Conservation (phyloP, 768 basidiomycete genomes). For the Royoungia palumana region DNA sequence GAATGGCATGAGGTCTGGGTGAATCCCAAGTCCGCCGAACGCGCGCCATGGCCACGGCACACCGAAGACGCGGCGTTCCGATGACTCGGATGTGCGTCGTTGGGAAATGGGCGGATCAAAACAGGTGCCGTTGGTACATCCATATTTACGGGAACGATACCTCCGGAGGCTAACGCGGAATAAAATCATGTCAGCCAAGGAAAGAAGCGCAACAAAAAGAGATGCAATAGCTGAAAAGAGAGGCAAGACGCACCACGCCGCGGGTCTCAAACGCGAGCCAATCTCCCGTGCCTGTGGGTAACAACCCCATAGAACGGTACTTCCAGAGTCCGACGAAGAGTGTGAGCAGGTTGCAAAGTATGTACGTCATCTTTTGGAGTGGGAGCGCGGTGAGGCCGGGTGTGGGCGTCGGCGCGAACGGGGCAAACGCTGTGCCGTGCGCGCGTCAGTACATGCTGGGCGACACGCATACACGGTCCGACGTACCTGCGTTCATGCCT, state of each 20-base stretch:
- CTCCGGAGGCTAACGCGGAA: conserved; percentile 39
- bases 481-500: conserved; percentile 69
- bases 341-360: conserved; percentile 73
- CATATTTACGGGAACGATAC: conserved; percentile 35
- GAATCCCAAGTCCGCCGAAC: conserved; percentile 2
- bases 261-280: conserved; percentile 93
- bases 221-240: background rate
- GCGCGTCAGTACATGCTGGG: too few relatives aligned
- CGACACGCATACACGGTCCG: too few relatives aligned
- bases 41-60: too few relatives aligned
- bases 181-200: too few relatives aligned
- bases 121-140: background rate
- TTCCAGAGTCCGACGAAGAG: conserved; percentile 89
- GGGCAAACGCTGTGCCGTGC: conserved; percentile 63
- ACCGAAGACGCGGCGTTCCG: too few relatives aligned
- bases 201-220: background rate
- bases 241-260: conserved; percentile 43
- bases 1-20: conserved; percentile 9
- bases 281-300: conserved; percentile 89
- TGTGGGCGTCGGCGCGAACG: conserved; percentile 50
- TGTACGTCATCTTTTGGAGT: conserved; percentile 67
- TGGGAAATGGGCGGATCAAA: background rate
- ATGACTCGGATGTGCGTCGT: background rate
- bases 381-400: conserved; percentile 48
- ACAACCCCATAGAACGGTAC: conserved; percentile 86